These are phyloP conservation scores for Lactarius sanguifluus DNA, from an alignment of 768 basidiomycete species.

Conservation along the genomic window DNA sequence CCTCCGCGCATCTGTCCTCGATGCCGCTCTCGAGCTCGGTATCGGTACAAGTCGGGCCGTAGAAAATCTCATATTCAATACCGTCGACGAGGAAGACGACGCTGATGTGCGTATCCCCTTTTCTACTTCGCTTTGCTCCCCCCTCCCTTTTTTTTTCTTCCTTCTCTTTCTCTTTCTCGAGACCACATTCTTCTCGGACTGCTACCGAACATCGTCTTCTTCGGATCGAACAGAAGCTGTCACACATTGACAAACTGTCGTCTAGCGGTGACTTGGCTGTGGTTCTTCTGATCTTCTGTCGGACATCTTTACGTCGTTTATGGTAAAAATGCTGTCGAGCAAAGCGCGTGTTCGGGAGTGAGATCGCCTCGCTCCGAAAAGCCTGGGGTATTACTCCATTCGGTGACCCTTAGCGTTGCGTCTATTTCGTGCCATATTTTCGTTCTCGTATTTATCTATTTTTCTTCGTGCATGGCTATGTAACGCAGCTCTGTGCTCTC, in stretches of 20 bases:
- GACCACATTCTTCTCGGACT: background rate
- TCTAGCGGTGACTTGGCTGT: slow-evolving; percentile 1
- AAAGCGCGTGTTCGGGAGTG: background rate
- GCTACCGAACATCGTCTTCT: background rate
- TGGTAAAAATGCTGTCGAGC: background rate
- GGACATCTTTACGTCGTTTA: background rate
- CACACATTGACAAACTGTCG: slow-evolving; percentile 5
- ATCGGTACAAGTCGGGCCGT: slow-evolving; percentile 58
- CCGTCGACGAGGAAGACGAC: slow-evolving; percentile 53
- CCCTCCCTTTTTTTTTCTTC: background rate
- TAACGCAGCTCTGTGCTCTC: background rate
- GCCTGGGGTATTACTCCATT: background rate
- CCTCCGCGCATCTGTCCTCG: slow-evolving; percentile 71
- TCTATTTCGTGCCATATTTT: background rate
- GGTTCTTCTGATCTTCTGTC: background rate
- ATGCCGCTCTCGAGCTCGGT: slow-evolving; percentile 69
- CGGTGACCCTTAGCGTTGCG: background rate
- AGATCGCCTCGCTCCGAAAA: background rate
- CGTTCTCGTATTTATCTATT: background rate
- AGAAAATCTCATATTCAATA: slow-evolving; percentile 72
- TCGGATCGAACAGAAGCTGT: slow-evolving; percentile 3
- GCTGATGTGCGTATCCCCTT: slow-evolving; percentile 37
- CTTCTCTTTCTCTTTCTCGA: background rate
- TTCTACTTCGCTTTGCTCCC: background rate
- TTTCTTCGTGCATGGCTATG: background rate